Percentiles rank a stretch among this genome's conserved stretches.
Evolutionary conservation across 345 rosid species (phyloP).

Genomic region (Eucalyptus viminalis): DNA sequence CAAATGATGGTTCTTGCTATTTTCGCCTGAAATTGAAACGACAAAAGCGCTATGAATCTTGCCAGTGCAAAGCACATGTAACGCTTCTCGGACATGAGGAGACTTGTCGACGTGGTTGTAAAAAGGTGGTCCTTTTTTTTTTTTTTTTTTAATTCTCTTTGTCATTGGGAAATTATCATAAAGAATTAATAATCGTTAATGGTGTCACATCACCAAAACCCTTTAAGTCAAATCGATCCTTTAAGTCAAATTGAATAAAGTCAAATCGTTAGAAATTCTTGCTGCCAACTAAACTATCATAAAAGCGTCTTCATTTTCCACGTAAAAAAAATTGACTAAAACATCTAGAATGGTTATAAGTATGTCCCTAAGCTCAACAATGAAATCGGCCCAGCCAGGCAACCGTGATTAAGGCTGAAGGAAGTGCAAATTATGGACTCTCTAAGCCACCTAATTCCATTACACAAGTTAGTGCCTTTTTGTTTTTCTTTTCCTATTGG

Average conservation of each 20-base stretch:
- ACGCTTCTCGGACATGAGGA: neutral
- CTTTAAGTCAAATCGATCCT: neutral
- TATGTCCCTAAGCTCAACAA: neutral
- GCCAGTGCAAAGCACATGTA: neutral
- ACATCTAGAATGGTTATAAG: neutral
- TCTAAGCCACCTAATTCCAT: neutral
- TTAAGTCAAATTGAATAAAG: no score
- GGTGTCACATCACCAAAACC: neutral
- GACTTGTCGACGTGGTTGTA: neutral
- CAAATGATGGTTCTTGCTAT: neutral
- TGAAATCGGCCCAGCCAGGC: neutral
- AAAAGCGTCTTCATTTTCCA: neutral
- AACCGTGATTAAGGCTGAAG: neutral
- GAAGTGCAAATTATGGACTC: neutral
- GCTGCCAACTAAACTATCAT: neutral
- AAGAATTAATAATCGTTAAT: neutral
- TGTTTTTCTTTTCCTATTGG: neutral
- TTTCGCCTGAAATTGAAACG: neutral
- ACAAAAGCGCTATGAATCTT: neutral
- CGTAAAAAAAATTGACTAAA: no score
- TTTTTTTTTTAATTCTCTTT: neutral
- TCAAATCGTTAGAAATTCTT: neutral
- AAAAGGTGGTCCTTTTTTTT: neutral
- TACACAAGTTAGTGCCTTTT: neutral
- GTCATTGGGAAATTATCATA: neutral